Evolutionary conservation across 257 asterid species (phyloP), one percentile per base, ranked within the genome.

Genomic region (Plantago ovata): DNA sequence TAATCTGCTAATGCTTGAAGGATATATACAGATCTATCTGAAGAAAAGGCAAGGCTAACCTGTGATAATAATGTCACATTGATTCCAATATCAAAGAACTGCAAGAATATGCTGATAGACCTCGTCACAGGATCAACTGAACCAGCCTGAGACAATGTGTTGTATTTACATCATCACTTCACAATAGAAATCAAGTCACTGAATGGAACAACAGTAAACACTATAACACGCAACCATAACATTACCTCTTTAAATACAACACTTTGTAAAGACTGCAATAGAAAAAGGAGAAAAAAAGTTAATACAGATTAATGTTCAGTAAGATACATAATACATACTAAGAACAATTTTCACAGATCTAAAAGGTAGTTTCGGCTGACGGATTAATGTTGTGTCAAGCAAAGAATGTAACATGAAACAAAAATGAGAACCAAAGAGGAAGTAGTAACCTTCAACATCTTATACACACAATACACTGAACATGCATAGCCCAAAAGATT

Each of bases 261-360:
- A 68, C 97, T 93, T 71, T 89, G 98, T 78, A 93, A 79, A 56
- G 95, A 89, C 98, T 93, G 97, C 95, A 6, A n/a, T n/a, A 28
- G 7, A 28, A 4, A 28, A 28, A 76, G 56, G 66, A 65, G 14
- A 38, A 69, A 63, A 63, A n/a, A 53, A 63, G 42, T 43, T 58
- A 52, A 68, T 43, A 20, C 13, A 58, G 22, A 58, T 65, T 66
- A 65, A 40, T 19, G 56, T 14, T 60, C 32, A 23, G 45, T 58
- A 67, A 15, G 19, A 18, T 16, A 42, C 4, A 23, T 36, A 15
- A 43, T 16, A 10, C n/a, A n/a, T n/a, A n/a, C n/a, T 28, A 28
- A 28, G 36, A 61, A 38, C 60, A n/a, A n/a, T n/a, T 51, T 28
- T n/a, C 18, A 57, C 45, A 40, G 1, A 28, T 28, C 36, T 28